Percentiles rank a stretch among this genome's conserved stretches.
These are phyloP conservation scores for Paulownia fortunei DNA, from an alignment of 257 asterid genomes.

Conservation along the genomic window DNA sequence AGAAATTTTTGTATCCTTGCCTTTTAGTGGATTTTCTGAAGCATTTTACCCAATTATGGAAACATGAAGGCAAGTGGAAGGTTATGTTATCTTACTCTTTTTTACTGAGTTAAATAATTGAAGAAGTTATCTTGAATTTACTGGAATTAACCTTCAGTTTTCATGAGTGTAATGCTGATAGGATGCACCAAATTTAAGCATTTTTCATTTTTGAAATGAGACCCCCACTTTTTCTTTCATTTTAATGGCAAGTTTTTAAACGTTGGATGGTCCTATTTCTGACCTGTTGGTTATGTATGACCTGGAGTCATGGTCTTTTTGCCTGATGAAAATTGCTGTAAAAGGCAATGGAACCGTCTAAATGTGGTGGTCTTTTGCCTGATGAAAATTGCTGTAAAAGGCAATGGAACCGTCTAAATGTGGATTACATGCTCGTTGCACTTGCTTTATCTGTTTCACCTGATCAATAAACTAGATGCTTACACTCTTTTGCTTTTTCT, in stretches of 20 bases:
- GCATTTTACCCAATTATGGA: background rate
- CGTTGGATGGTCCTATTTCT: background rate
- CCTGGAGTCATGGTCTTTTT: background rate
- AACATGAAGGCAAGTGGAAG: background rate
- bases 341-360: background rate
- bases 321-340: background rate
- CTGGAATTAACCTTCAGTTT: background rate
- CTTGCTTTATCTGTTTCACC: background rate
- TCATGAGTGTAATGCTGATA: background rate
- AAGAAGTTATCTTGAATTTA: background rate
- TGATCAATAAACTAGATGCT: background rate
- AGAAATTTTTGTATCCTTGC: background rate
- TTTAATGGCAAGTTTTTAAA: background rate
- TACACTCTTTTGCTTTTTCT: background rate
- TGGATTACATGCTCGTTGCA: background rate
- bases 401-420: background rate
- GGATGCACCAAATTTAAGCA: background rate
- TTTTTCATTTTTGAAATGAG: background rate
- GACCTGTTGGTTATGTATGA: background rate
- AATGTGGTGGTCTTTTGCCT: background rate
- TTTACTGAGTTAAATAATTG: background rate
- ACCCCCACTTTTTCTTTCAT: background rate
- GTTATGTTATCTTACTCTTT: background rate
- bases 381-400: background rate
- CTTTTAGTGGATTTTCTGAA: background rate